These are phyloP conservation scores for Hyaloperonospora brassicae DNA, from an alignment of 352 stramenopile species.

Conservation along the genomic window DNA sequence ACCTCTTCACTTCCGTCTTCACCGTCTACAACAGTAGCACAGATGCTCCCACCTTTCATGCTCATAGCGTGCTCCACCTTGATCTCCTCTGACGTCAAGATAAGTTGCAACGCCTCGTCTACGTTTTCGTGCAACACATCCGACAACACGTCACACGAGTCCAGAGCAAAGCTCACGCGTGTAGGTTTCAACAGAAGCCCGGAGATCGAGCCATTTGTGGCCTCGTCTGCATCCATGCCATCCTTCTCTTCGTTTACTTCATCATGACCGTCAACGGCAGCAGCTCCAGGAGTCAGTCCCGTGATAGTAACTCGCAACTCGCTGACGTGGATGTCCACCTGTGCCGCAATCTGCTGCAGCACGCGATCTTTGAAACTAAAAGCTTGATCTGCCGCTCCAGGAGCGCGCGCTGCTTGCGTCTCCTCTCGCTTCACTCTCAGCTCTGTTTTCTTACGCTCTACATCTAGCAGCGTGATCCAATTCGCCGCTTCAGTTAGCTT, in stretches of 20 bases:
- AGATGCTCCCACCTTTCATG: slow-evolving; percentile 43
- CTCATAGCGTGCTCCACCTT: slow-evolving; percentile 38
- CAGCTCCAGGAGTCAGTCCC: slow-evolving; percentile 16
- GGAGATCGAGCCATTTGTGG: slow-evolving; percentile 23
- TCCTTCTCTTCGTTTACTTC: slow-evolving; percentile 22
- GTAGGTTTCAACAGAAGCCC: slow-evolving; percentile 27
- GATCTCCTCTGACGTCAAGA: slow-evolving; percentile 45
- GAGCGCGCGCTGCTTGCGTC: slow-evolving; percentile 4
- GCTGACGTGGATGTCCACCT: slow-evolving; percentile 48
- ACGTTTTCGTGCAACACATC: slow-evolving; percentile 38
- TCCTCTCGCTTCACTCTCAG: slow-evolving; percentile 25
- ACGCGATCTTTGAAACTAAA: slow-evolving; percentile 61
- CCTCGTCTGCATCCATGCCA: slow-evolving; percentile 14
- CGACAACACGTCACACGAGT: slow-evolving; percentile 35
- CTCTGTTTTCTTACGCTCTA: slow-evolving; percentile 36
- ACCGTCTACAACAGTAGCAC: slow-evolving; percentile 24
- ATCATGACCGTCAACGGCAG: slow-evolving; percentile 24
- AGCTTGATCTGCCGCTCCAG: slow-evolving; percentile 13
- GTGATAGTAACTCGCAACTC: slow-evolving; percentile 36
- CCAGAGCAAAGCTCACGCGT: slow-evolving; percentile 27
- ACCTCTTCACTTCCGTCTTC: slow-evolving; percentile 14
- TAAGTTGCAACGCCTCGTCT: slow-evolving; percentile 38
- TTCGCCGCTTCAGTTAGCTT: slow-evolving; percentile 38
- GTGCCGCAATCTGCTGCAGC: slow-evolving; percentile 47
- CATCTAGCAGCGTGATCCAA: no score